A percentile compares a stretch with the other conserved stretches of the same genome.
These are phyloP conservation scores for Arthrobotrys iridis DNA, from an alignment of 2,329 filamentous ascomycete species.

Conservation along the genomic window DNA sequence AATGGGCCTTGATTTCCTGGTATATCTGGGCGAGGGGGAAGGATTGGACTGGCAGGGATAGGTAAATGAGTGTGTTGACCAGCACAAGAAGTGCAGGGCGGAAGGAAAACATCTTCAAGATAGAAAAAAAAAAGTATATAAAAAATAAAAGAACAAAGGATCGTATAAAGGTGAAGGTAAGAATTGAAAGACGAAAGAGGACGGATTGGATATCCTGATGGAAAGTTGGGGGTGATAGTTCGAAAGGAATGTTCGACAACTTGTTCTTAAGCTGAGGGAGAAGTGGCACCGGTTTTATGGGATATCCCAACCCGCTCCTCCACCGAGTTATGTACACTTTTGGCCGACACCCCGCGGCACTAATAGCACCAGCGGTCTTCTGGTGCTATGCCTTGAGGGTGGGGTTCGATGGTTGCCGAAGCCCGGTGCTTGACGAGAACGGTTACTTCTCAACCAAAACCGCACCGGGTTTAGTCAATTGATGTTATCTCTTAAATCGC, in stretches of 20 bases:
- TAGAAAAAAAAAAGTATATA: constrained; percentile 26
- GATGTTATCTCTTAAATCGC: constrained; percentile 13
- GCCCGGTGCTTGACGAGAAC: constrained; percentile 22
- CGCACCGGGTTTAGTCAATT: constrained; percentile 21
- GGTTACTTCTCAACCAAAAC: constrained; percentile 19
- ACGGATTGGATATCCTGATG: constrained; percentile 18
- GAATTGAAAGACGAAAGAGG: constrained; percentile 3
- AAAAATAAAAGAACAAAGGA: constrained; percentile 25
- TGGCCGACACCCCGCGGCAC: constrained; percentile 47
- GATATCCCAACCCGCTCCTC: constrained; percentile 16
- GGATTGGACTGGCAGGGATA: constrained; percentile 47
- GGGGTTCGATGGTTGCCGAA: constrained; percentile 19
- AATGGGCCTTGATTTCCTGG: constrained; percentile 11
- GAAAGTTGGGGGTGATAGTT: neutral
- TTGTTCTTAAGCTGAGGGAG: constrained; percentile 5
- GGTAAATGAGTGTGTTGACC: constrained; percentile 47
- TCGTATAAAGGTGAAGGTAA: constrained; percentile 1
- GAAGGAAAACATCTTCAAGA: constrained; percentile 33
- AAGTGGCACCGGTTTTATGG: constrained; percentile 51
- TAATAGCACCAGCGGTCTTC: constrained; percentile 9
- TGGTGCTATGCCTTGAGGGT: constrained; percentile 12
- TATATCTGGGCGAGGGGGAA: constrained; percentile 34
- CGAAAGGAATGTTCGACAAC: constrained; percentile 27
- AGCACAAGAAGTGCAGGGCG: constrained; percentile 23
- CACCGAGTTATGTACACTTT: constrained; percentile 30